Percentiles rank a stretch among this genome's conserved stretches.
Conservation (phyloP, 1,284 basidiomycete genomes). For the Salmacisia buchloeana region DNA sequence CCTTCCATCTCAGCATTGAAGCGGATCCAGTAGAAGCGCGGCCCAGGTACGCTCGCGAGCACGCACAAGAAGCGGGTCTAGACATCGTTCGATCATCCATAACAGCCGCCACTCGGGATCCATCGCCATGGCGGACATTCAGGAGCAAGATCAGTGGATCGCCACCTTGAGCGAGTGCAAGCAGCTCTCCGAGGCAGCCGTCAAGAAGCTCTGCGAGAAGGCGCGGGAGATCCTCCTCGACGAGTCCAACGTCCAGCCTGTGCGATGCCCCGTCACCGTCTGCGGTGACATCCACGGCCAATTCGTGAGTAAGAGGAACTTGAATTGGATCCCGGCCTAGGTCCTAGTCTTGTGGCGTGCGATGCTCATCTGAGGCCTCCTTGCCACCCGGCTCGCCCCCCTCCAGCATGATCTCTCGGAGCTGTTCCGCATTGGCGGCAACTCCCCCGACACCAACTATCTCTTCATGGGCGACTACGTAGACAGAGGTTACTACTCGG, state of each 20-base stretch:
- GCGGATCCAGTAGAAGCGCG: too few relatives aligned
- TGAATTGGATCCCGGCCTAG: not conserved
- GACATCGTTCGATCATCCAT: not conserved
- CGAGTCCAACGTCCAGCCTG: conserved; percentile 65
- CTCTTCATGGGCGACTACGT: conserved; percentile 99
- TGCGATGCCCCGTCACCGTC: conserved; percentile 67
- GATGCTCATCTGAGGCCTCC: too few relatives aligned
- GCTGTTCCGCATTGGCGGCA: conserved; percentile 97
- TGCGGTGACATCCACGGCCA: conserved; percentile 88
- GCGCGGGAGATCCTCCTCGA: conserved; percentile 93
- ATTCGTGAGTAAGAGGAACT: conserved; percentile 98
- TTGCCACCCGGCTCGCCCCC: too few relatives aligned
- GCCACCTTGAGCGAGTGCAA: conserved; percentile 96
- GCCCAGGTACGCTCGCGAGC: too few relatives aligned
- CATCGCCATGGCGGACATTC: conserved; percentile 41
- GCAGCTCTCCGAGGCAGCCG: conserved; percentile 88
- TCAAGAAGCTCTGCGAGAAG: conserved; percentile 99
- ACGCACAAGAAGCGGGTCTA: not conserved
- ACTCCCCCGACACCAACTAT: conserved; percentile 99
- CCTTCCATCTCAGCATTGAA: too few relatives aligned
- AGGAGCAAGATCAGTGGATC: conserved; percentile 65
- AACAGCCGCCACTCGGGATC: not conserved
- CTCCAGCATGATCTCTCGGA: conserved; percentile 93
- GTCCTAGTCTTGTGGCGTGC: not conserved
- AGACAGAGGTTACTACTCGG: conserved; percentile 98